phyloP scores from a whole-genome alignment of 1,284 basidiomycete genomes.

The Irpex sp. region DNA sequence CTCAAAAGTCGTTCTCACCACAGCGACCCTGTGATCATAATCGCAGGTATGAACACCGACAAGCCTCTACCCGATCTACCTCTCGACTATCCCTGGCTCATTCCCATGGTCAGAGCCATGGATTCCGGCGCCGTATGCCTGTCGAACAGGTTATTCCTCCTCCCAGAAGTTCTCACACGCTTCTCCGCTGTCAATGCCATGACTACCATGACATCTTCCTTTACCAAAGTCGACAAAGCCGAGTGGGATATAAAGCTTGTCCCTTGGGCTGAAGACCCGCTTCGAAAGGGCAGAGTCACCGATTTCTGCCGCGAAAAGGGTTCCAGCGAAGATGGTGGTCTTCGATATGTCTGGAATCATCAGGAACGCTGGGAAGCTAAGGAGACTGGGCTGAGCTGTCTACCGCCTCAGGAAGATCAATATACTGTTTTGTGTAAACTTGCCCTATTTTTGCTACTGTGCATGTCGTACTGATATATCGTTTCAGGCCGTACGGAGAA shows the following conservation, averaged over 20 bases:
- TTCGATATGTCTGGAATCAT: slow-evolving; percentile 18
- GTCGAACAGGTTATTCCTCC: slow-evolving; percentile 19
- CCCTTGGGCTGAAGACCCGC: slow-evolving; percentile 16
- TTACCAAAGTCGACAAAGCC: slow-evolving; percentile 15
- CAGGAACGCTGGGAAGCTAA: slow-evolving; percentile 15
- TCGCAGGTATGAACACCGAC: slow-evolving; percentile 20
- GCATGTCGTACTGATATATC: background rate
- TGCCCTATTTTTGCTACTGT: background rate
- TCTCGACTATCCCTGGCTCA: slow-evolving; percentile 19
- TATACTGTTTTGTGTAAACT: slow-evolving; percentile 15
- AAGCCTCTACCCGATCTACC: slow-evolving; percentile 7
- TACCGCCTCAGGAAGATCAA: background rate
- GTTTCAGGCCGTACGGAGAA: slow-evolving; percentile 20
- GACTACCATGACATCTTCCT: slow-evolving; percentile 23
- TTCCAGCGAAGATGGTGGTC: slow-evolving; percentile 4
- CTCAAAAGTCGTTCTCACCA: background rate
- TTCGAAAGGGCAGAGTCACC: slow-evolving; percentile 10
- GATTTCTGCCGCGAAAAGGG: slow-evolving; percentile 12
- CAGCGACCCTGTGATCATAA: slow-evolving; percentile 17
- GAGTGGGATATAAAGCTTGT: slow-evolving; percentile 16
- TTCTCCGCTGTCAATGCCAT: slow-evolving; percentile 22
- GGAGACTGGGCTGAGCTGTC: slow-evolving; percentile 1
- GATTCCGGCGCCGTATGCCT: slow-evolving; percentile 22
- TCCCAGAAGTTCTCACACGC: slow-evolving; percentile 14
- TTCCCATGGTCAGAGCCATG: slow-evolving; percentile 10